These are phyloP conservation scores for Penicillium sp. DNA, from an alignment of 2,329 filamentous ascomycete species.

Conservation along the genomic window DNA sequence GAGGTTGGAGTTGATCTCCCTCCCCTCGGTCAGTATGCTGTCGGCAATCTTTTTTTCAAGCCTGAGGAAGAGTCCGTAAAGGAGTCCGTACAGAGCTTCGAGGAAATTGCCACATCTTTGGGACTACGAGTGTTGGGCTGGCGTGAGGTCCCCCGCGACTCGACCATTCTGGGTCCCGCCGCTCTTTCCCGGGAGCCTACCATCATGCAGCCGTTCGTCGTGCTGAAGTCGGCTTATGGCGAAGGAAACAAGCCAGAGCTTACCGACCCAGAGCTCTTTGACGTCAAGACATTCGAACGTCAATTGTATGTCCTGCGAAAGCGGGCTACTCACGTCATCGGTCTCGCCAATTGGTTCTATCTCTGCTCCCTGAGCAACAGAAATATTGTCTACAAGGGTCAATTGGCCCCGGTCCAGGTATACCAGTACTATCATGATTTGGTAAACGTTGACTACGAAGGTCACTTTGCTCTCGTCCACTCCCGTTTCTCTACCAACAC, in stretches of 20 bases:
- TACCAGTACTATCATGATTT: slow-evolving; percentile 98
- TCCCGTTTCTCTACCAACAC: slow-evolving; percentile 98
- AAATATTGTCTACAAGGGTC: slow-evolving; percentile 98
- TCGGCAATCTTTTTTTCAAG: slow-evolving; percentile 97
- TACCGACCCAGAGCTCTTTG: slow-evolving; percentile 70
- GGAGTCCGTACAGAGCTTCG: slow-evolving; percentile 83
- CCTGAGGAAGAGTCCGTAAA: slow-evolving; percentile 81
- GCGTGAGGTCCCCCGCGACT: slow-evolving; percentile 91
- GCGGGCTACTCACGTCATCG: slow-evolving; percentile 86
- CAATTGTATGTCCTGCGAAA: slow-evolving; percentile 92
- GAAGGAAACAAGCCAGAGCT: slow-evolving; percentile 66
- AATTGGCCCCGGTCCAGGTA: slow-evolving; percentile 85
- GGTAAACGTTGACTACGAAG: slow-evolving; percentile 93
- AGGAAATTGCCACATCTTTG: slow-evolving; percentile 80
- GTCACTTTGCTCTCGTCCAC: slow-evolving; percentile 91
- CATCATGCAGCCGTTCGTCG: slow-evolving; percentile 91
- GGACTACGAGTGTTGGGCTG: slow-evolving; percentile 87
- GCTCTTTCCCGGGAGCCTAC: slow-evolving; percentile 88
- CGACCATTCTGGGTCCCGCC: slow-evolving; percentile 81
- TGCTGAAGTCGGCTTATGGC: slow-evolving; percentile 76
- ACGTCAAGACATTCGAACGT: slow-evolving; percentile 77
- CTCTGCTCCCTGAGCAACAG: slow-evolving; percentile 92
- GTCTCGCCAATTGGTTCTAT: slow-evolving; percentile 97
- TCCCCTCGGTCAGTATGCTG: slow-evolving; percentile 83
- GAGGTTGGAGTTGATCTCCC: slow-evolving; percentile 83